phyloP scores from a whole-genome alignment of 176 grass and related monocot species.

The Echinochloa phyllopogon region DNA sequence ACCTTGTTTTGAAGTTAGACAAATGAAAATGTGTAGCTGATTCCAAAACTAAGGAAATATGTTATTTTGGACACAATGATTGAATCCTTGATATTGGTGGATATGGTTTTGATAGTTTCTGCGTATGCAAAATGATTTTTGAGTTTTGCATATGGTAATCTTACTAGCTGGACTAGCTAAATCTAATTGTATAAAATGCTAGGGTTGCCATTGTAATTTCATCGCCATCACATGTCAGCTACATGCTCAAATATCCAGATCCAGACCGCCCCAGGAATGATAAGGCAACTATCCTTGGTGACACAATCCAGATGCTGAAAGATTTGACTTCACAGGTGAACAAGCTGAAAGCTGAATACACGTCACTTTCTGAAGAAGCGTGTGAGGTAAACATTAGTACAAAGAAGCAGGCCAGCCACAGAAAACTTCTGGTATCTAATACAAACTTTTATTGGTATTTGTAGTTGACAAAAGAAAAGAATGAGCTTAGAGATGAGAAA shows the following conservation, averaged over 20 bases:
- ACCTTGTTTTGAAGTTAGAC: background rate
- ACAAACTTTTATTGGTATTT: slow-evolving; percentile 31
- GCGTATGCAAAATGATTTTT: slow-evolving; percentile 3
- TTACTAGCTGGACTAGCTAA: background rate
- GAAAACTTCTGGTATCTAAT: slow-evolving; percentile 24
- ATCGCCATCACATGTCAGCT: slow-evolving; percentile 23
- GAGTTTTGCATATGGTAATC: background rate
- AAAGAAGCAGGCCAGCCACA: slow-evolving; percentile 19
- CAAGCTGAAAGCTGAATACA: slow-evolving; percentile 83
- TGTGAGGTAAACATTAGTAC: slow-evolving; percentile 67
- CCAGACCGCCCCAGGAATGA: slow-evolving; percentile 84
- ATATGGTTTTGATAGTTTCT: slow-evolving; percentile 9
- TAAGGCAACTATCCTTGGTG: slow-evolving; percentile 79
- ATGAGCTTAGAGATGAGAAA: slow-evolving; percentile 90
- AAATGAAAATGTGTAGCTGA: background rate
- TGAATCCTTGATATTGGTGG: background rate
- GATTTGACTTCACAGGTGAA: slow-evolving; percentile 81
- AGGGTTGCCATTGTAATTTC: slow-evolving; percentile 2
- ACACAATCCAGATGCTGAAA: slow-evolving; percentile 82
- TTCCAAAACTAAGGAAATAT: background rate
- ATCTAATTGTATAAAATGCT: background rate
- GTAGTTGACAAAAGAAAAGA: slow-evolving; percentile 86
- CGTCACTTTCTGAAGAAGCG: slow-evolving; percentile 80
- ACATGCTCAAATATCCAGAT: slow-evolving; percentile 62
- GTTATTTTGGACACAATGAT: background rate